These are phyloP conservation scores for Exophiala mesophila DNA, from an alignment of 2,329 filamentous ascomycete species.

Conservation along the genomic window DNA sequence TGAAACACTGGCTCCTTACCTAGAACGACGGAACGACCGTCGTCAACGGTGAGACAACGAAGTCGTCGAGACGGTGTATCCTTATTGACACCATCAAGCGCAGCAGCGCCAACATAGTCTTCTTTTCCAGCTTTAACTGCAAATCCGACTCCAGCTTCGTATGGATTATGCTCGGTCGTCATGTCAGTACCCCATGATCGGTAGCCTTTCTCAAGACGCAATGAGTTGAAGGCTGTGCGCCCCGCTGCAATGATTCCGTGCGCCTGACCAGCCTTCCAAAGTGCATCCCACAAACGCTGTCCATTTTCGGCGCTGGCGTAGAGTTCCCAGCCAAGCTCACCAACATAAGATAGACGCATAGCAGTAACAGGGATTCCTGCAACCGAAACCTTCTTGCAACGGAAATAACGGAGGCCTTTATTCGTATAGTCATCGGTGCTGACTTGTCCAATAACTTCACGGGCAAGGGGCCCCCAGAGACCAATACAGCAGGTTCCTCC, in stretches of 20 bases:
- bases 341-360: constrained; percentile 56
- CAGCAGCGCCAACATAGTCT: constrained; percentile 49
- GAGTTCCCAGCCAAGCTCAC: constrained; percentile 60
- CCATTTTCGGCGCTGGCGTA: constrained; percentile 57
- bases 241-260: constrained; percentile 57
- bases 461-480: constrained; percentile 56
- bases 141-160: constrained; percentile 52
- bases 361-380: constrained; percentile 53
- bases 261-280: constrained; percentile 51
- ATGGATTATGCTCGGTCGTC: constrained; percentile 57
- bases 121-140: constrained; percentile 40
- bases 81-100: constrained; percentile 41
- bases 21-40: constrained; percentile 53
- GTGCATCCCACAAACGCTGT: constrained; percentile 53
- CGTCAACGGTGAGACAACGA: constrained; percentile 52
- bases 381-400: constrained; percentile 47
- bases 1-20: constrained; percentile 59
- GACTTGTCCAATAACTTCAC: constrained; percentile 46
- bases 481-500: constrained; percentile 57
- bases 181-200: constrained; percentile 55
- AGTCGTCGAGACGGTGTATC: constrained; percentile 32
- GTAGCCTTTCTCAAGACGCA: constrained; percentile 58
- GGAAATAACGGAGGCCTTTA: constrained; percentile 46
- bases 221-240: constrained; percentile 52
- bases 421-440: constrained; percentile 21